These are phyloP conservation scores for Cornus suecica DNA, from an alignment of 148 eudicot species.

Conservation along the genomic window DNA sequence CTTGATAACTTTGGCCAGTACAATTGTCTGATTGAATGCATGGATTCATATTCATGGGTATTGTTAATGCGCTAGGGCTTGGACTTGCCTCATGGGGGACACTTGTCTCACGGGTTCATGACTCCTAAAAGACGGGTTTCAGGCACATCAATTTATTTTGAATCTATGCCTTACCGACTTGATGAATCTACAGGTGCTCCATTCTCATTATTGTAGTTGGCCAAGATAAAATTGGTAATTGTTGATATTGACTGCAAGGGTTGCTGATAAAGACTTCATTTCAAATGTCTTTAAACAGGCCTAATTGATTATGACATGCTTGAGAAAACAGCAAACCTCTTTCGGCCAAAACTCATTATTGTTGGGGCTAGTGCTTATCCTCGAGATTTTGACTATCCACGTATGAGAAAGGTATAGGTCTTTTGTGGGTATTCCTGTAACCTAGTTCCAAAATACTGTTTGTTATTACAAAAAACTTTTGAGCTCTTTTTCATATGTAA, in stretches of 20 bases:
- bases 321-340: conserved; percentile 79
- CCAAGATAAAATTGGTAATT: background rate
- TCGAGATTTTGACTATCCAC: conserved; percentile 86
- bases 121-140: conserved; percentile 86
- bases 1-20: background rate
- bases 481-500: background rate
- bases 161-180: conserved; percentile 93
- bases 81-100: conserved; percentile 93
- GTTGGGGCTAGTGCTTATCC: conserved; percentile 99
- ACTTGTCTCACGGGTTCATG: conserved; percentile 92
- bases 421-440: background rate
- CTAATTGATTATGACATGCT: conserved; percentile 91
- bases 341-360: conserved; percentile 85
- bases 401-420: conserved; percentile 75
- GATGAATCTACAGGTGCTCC: conserved; percentile 73
- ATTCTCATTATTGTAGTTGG: conserved; percentile 1
- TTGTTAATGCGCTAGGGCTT: conserved; percentile 47
- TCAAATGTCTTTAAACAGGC: conserved; percentile 34
- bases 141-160: conserved; percentile 89
- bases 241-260: background rate
- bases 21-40: background rate
- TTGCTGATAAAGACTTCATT: conserved; percentile 1
- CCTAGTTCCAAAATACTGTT: background rate
- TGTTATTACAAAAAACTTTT: background rate
- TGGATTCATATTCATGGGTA: conserved; percentile 3